Base-by-base conservation (phyloP, 805 yeast species). In the Yamadazyma paraphyllophila region DNA sequence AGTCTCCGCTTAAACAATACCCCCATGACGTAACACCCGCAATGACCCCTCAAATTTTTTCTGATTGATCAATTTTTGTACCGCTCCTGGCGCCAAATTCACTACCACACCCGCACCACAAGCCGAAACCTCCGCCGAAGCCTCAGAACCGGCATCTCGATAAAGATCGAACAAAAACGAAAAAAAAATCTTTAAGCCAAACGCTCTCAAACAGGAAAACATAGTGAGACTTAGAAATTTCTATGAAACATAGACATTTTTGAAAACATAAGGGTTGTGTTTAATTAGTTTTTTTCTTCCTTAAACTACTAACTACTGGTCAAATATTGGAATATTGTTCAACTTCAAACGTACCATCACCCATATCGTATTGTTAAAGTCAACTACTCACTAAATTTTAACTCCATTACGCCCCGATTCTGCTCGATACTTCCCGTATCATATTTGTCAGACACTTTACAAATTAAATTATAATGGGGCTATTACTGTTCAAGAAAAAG, bases 401-500 rank as follows among this genome's bases (percentile, higher is more conserved):
- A 20, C 24, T 20, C 24, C 24, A 20, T 20, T 20, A 29, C 31
- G 31, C 31, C 31, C 8, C 13, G 31, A 29, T 11, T n/a, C 13
- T 29, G 11, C 13, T 29, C 3, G 31, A 29, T 29, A 29, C 31
- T 11, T 29, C 13, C 13, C 11, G 31, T 29, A 29, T 29, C 31
- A 29, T 7, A 10, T 7, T 29, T 29, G 13, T n/a, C 31, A 29
- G 31, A 29, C 13, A 20, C 3, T 20, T 20, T 20, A 20, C 24
- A 20, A 20, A 20, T 20, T 20, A 20, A 29, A 5, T 29, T 14
- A 37, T 2, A 11, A 45, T 41, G 44, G 44, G 48, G 36, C 32
- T 40, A 10, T 39, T 40, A 45, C 41, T 32, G 47, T 50, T 48
- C 16, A 46, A 44, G 32, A 48, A 46, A 43, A 45, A 37, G 26